phyloP scores from a whole-genome alignment of 805 yeast species.

The Wickerhamomyces alni region DNA sequence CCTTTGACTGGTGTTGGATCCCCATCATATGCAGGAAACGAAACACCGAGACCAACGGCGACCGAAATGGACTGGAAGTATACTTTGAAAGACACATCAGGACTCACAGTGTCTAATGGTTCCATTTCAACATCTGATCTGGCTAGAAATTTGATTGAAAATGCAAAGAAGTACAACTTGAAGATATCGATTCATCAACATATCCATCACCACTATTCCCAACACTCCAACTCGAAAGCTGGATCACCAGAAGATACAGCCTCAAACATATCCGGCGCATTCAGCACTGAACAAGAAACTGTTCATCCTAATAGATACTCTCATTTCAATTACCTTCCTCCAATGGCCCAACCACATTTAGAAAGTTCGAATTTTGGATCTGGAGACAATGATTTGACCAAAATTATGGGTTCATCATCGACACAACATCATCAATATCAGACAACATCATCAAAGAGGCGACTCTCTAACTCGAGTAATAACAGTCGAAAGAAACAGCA shows the following conservation, averaged over 20 bases:
- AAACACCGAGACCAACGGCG: constrained; percentile 22
- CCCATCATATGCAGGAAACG: constrained; percentile 1
- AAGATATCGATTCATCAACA: constrained; percentile 78
- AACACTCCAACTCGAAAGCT: constrained; percentile 29
- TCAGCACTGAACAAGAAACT: constrained; percentile 8
- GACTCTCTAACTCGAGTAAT: constrained; percentile 15
- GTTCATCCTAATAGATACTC: constrained; percentile 51
- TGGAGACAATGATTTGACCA: constrained; percentile 36
- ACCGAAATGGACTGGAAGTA: constrained; percentile 57
- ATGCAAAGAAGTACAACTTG: constrained; percentile 52
- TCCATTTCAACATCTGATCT: constrained; percentile 44
- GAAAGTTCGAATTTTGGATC: constrained; percentile 51
- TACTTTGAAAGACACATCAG: constrained; percentile 40
- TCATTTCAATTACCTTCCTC: constrained; percentile 72
- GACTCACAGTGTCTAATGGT: constrained; percentile 44
- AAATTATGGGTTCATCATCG: constrained; percentile 38
- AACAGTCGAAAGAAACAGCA: constrained; percentile 10
- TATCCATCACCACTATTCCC: constrained; percentile 67
- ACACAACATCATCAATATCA: background rate
- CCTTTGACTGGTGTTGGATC: background rate
- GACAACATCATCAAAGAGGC: constrained; percentile 8
- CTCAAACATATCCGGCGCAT: constrained; percentile 15
- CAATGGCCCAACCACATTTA: constrained; percentile 66
- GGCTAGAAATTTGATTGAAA: constrained; percentile 51
- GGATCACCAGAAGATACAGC: constrained; percentile 21